Conservation (phyloP, 176 grass and related monocot species). For the Rhynchospora breviuscula region DNA sequence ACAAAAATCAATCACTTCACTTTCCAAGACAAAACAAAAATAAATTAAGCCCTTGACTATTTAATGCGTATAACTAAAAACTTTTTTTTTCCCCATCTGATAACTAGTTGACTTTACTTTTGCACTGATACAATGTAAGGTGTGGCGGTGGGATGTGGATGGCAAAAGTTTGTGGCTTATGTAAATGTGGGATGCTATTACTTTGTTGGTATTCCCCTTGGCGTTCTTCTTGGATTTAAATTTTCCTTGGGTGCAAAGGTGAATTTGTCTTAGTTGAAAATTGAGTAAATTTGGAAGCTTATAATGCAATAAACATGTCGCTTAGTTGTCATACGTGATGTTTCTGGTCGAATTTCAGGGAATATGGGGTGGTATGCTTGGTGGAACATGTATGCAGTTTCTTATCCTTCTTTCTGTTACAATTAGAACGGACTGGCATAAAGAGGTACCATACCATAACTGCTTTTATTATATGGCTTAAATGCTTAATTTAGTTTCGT, state of each 20-base stretch:
- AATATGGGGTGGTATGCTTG: slow-evolving; percentile 78
- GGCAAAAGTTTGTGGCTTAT: slow-evolving; percentile 63
- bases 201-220: slow-evolving; percentile 44
- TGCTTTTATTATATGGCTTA: background rate
- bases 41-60: too few species aligned
- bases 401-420: slow-evolving; percentile 63
- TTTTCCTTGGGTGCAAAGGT: slow-evolving; percentile 50
- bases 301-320: background rate
- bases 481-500: background rate
- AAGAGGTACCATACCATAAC: slow-evolving; percentile 40
- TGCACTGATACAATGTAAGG: slow-evolving; percentile 12
- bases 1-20: background rate
- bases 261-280: background rate
- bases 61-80: too few species aligned
- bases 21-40: too few species aligned
- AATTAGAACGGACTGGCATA: slow-evolving; percentile 60
- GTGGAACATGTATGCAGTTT: slow-evolving; percentile 67
- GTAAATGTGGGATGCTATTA: slow-evolving; percentile 70
- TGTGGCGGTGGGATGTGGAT: slow-evolving; percentile 60
- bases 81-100: background rate
- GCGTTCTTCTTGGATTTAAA: slow-evolving; percentile 42
- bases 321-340: background rate
- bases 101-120: background rate
- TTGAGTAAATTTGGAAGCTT: background rate
- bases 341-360: slow-evolving; percentile 31